Evolutionary conservation across 495 filamentous ascomycete species (phyloP), one percentile per base, ranked within the genome.

Genomic region (Aspergillus carlsbadensis): DNA sequence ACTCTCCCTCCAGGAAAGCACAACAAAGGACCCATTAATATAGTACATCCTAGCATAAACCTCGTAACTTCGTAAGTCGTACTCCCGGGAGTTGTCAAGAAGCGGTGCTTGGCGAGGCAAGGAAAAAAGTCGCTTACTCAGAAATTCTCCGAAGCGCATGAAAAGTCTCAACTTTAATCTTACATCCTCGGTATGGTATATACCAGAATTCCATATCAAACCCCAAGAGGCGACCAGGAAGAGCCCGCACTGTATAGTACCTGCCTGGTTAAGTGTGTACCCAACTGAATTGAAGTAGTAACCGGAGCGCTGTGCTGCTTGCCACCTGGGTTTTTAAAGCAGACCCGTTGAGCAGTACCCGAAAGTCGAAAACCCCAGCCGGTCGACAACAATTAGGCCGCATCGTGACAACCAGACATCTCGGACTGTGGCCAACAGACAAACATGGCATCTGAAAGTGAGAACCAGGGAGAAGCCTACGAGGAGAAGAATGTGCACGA

Each of bases 401-500:
- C 26, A 29, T 8, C 8, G 26, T 29, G 26, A 29, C 4, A 29
- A 8, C 26, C 26, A 4, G 26, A 8, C 26, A 43, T 10, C 17
- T 11, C 17, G 10, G 14, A 15, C 10, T 20, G 2, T 20, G n/a
- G 17, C 5, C 18, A 42, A 17, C 52, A 65, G 17, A 39, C 36
- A 39, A 56, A 37, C 52, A 65, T 65, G 63, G 29, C 57, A 18
- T 35, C 56, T 2, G 24, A 22, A 40, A 40, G 14, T 4, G 50
- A 31, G 51, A 41, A 35, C 40, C 58, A 55, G 26, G 40, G 57
- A 2, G 66, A 80, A 40, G 70, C 57, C 15, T 96, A 96, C 69
- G 94, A 98, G 72, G 80, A 85, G 43, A 70, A 87, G 57, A 87
- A 96, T 72, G 94, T 98, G 52, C 94, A 98, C 72, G 76, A 83